Percentiles rank a stretch among this genome's conserved stretches.
Evolutionary conservation across 352 stramenopile species (phyloP).

Genomic region (Pythium diclinum): DNA sequence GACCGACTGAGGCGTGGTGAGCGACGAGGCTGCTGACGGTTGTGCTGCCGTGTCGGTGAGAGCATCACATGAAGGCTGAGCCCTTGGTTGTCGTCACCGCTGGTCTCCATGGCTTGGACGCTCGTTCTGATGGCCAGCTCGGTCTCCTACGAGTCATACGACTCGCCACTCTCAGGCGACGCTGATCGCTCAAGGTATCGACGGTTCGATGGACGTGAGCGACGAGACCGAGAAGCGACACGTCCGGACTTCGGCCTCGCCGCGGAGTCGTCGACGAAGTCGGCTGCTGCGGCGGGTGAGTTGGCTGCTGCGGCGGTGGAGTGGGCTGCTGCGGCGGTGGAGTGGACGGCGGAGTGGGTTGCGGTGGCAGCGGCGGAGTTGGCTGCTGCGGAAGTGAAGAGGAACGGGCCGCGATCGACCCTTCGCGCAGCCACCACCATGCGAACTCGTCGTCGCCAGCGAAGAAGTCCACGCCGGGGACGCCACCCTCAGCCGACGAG

Average conservation of each 20-base stretch:
- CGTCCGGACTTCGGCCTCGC: neutral
- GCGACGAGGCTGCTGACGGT: neutral
- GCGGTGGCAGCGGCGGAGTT: neutral
- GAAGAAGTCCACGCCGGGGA: conserved; percentile 8
- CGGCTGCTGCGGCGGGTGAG: too few relatives aligned
- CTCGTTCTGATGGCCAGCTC: neutral
- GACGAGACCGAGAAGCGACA: neutral
- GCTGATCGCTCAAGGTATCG: neutral
- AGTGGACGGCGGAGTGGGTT: too few relatives aligned
- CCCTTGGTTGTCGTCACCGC: too few relatives aligned
- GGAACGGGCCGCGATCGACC: too few relatives aligned
- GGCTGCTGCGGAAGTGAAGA: neutral
- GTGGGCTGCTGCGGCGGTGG: too few relatives aligned
- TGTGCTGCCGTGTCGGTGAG: too few relatives aligned
- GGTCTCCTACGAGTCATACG: neutral
- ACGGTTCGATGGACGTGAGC: neutral
- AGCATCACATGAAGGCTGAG: too few relatives aligned
- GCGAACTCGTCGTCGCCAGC: conserved; percentile 2
- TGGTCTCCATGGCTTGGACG: neutral
- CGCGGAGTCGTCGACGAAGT: too few relatives aligned
- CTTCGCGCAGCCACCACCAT: conserved; percentile 11
- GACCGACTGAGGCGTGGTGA: neutral
- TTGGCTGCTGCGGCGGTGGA: too few relatives aligned
- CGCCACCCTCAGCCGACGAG: neutral
- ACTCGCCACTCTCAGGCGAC: neutral